These are phyloP conservation scores for Fusarium dlaminii DNA, from an alignment of 2,329 filamentous ascomycete species.

Conservation along the genomic window DNA sequence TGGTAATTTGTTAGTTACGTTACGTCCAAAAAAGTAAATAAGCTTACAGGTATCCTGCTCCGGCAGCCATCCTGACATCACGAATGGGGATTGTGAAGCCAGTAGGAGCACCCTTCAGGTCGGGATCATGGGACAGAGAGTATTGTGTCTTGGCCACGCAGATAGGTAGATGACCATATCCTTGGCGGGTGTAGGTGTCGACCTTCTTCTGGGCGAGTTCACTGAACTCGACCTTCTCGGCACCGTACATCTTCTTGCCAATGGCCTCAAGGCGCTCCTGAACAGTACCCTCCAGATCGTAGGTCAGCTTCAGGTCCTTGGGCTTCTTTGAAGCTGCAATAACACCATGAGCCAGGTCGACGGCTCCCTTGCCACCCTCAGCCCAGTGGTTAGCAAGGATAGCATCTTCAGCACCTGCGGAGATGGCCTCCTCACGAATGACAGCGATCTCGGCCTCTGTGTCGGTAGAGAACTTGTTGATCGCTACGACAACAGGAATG, in stretches of 20 bases:
- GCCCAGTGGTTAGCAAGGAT: constrained; percentile 97
- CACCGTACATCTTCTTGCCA: constrained; percentile 93
- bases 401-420: constrained; percentile 92
- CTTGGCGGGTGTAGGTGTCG: constrained; percentile 91
- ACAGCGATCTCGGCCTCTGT: constrained; percentile 91
- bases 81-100: constrained; percentile 95
- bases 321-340: constrained; percentile 84
- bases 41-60: constrained; percentile 87
- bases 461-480: constrained; percentile 96
- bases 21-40: neutral
- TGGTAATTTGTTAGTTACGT: constrained; percentile 53
- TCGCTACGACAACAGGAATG: constrained; percentile 92
- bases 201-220: constrained; percentile 96
- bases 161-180: constrained; percentile 91
- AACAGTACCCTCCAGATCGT: constrained; percentile 79
- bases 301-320: constrained; percentile 89
- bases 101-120: constrained; percentile 91
- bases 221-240: constrained; percentile 88
- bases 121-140: constrained; percentile 90
- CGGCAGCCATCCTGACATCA: constrained; percentile 92
- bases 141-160: constrained; percentile 99
- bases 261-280: constrained; percentile 93
- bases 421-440: constrained; percentile 88
- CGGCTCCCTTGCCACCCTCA: constrained; percentile 88
- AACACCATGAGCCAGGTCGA: constrained; percentile 88